Evolutionary conservation across 352 stramenopile genomes (phyloP).

Genomic region (Globisporangium cederbergense): DNA sequence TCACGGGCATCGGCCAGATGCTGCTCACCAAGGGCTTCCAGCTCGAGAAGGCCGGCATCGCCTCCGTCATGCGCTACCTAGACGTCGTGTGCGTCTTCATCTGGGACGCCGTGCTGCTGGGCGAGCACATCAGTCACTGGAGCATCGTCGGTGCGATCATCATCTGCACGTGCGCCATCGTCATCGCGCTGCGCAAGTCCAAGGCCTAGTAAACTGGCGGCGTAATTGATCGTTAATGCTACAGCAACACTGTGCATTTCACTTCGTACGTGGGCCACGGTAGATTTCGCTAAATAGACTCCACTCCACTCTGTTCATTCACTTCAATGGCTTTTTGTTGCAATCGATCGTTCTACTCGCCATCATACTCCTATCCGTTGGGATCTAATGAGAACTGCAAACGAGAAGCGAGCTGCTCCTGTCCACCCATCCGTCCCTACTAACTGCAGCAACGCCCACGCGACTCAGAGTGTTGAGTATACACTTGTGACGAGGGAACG

Average conservation of each 20-base stretch:
- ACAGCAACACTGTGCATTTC: neutral
- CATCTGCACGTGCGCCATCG: conserved; percentile 58
- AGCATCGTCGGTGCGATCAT: conserved; percentile 66
- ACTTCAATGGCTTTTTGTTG: no score
- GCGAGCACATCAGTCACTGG: conserved; percentile 68
- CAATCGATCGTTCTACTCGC: no score
- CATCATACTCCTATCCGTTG: no score
- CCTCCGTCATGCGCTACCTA: conserved; percentile 81
- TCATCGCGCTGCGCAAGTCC: conserved; percentile 60
- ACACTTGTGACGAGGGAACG: neutral
- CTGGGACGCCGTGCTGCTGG: conserved; percentile 61
- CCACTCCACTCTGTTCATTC: no score
- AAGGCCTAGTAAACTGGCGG: neutral
- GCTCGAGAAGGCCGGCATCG: conserved; percentile 78
- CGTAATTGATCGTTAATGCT: neutral
- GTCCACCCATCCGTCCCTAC: no score
- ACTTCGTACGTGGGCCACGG: neutral
- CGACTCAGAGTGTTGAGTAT: neutral
- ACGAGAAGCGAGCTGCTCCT: no score
- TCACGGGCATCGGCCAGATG: conserved; percentile 68
- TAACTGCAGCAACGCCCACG: no score
- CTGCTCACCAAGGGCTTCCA: conserved; percentile 81
- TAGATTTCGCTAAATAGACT: no score
- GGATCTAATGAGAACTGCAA: no score
- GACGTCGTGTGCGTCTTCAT: conserved; percentile 85